Evolutionary conservation across 768 basidiomycete species (phyloP), one percentile per base, ranked within the genome.

Genomic region (Boletus tylopilopsis): DNA sequence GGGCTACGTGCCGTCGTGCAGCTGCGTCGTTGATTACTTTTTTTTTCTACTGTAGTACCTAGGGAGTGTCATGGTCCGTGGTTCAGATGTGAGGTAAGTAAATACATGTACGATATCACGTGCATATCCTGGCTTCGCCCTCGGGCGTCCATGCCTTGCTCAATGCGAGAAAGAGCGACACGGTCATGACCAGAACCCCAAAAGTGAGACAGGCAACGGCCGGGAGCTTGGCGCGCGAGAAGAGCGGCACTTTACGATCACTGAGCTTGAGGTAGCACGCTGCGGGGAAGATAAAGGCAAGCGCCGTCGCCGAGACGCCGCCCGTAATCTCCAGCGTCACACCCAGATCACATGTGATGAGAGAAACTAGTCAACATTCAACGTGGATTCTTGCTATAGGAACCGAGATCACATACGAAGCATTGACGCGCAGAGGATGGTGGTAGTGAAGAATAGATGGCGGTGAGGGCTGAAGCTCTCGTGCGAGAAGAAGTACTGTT

Each of bases 281-380:
- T 0, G 92, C 86, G 10, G 92, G 88, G 64, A 93, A 93, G 55
- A 97, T 93, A 71, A 85, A 97, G 4, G 95, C 95, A 10, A 97
- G 78, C 0, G 92, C 83, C 0, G 93, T 92, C 6, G 90, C 90
- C 13, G 90, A 90, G 11, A 90, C 79, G n/a, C 95, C 95, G n/a
- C 96, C 96, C 0, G 94, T 94, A 37, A 99, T 88, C 72, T 99
- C 96, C 33, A 99, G 84, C 72, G 95, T 96, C 38, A 97, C 87
- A n/a, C 96, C 96, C 13, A 99, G 79, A 67, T 99, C 95, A 64
- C 94, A 96, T 2, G 95, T 97, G 49, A 94, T 76, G 47, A 97
- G 76, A 5, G 95, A 82, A 51, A 96, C 94, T 94, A 63, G 13
- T 42, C 32, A 46, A n/a, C 38, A 23, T 13, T 45, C 42, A 44